These are phyloP conservation scores for Wickerhamiella occidentalis DNA, from an alignment of 805 yeast species.

Conservation along the genomic window DNA sequence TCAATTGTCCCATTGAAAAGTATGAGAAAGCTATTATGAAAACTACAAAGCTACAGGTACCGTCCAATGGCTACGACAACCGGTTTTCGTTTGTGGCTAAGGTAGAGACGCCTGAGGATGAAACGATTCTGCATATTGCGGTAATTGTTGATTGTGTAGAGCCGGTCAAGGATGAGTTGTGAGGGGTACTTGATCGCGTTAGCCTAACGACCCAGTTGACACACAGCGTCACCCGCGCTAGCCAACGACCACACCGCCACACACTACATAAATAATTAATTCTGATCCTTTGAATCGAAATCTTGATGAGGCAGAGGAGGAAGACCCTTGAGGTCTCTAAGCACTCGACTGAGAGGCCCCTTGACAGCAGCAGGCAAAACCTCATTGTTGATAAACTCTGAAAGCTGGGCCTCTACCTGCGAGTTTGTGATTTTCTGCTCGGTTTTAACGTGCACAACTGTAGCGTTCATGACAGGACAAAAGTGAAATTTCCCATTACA, in stretches of 20 bases:
- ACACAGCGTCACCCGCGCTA: too few relatives aligned
- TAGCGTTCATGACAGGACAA: constrained; percentile 8
- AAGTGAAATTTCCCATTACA: constrained; percentile 1
- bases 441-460: constrained; percentile 19
- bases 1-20: constrained; percentile 23
- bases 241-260: too few relatives aligned
- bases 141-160: constrained; percentile 17
- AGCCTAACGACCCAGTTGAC: too few relatives aligned
- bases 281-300: too few relatives aligned
- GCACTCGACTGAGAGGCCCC: constrained; percentile 60
- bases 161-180: constrained; percentile 12
- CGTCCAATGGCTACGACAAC: constrained; percentile 23
- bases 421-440: constrained; percentile 17
- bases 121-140: constrained; percentile 20
- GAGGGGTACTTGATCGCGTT: background rate
- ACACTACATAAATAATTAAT: too few relatives aligned
- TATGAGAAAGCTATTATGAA: constrained; percentile 7
- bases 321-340: constrained; percentile 66
- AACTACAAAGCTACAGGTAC: constrained; percentile 22
- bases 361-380: constrained; percentile 33
- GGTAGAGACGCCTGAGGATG: constrained; percentile 18
- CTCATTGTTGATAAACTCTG: constrained; percentile 25
- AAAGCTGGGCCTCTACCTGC: constrained; percentile 21
- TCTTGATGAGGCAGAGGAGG: constrained; percentile 39
- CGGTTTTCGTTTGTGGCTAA: constrained; percentile 24